Evolutionary conservation across 108 stramenopile species (phyloP), one percentile per base, ranked within the genome.

Genomic region (Skeletonema costatum): DNA sequence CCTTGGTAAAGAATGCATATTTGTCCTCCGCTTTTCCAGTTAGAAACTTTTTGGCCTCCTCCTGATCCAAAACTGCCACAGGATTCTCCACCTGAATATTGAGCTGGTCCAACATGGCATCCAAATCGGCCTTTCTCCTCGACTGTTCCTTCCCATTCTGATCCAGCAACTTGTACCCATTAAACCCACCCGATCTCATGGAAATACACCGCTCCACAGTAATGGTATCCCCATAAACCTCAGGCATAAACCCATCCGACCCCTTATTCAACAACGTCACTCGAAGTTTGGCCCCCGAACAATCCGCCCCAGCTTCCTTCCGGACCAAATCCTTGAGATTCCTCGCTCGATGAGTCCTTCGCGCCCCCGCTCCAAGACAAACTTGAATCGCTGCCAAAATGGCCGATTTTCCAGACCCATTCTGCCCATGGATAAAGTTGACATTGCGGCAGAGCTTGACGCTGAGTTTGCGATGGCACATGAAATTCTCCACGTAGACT

Each of bases 11-110:
- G 81, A 99, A 98, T 6, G 30, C 70, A 78, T 97, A 99, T 77
- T 99, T 99, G 41, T 98, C 97, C 63, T 87, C 80, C 33, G 85
- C 80, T 61, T 91, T 93, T 19, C 98, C 98, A n/a, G 86, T 90
- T 46, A 99, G 85, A 83, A 99, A 99, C 64, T 93, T 97, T 78
- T 99, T 99, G 46, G 97, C 93, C 59, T 98, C 95, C 84, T 99
- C 99, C 71, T 99, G 99, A 80, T 97, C 97, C 64, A 99, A 82
- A 41, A 99, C 93, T 30, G 95, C 94, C 42, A 96, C 96, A 50
- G 99, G 99, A 85, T 99, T 99, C 60, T 98, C 98, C 25, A 99
- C 97, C 67, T 90, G 94, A 72, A 95, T 94, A 63, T 78, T 83
- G 51, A 94, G 78, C 60, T 92, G 77, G 76, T 98, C 96, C 53